Conservation (phyloP, 805 yeast species). For the Candida andamanensis region DNA sequence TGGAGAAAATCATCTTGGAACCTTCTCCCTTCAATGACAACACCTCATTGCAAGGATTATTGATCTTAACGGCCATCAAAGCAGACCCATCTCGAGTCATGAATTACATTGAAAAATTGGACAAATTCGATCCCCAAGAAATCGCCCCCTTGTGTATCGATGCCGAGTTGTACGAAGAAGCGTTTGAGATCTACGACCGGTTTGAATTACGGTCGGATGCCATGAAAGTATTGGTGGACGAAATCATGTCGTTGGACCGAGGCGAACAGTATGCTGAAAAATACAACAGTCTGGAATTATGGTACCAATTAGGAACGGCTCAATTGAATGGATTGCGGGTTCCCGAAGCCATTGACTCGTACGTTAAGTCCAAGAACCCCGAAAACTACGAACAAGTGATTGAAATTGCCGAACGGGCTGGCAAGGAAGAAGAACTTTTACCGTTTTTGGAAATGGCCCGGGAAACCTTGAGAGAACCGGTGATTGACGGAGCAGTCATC, state of each 20-base stretch:
- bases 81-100: conserved; percentile 86
- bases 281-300: conserved; percentile 75
- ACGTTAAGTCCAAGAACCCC: conserved; percentile 88
- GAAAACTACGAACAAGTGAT: conserved; percentile 85
- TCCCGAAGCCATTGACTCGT: conserved; percentile 87
- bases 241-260: conserved; percentile 89
- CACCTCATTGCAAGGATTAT: conserved; percentile 88
- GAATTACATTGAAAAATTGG: conserved; percentile 81
- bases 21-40: conserved; percentile 97
- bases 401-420: conserved; percentile 91
- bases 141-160: conserved; percentile 90
- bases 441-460: conserved; percentile 89
- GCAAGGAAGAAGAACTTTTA: conserved; percentile 89
- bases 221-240: conserved; percentile 85
- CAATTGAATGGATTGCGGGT: conserved; percentile 91
- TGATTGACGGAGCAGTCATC: conserved; percentile 87
- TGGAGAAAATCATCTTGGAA: conserved; percentile 93
- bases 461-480: conserved; percentile 82
- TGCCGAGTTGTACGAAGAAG: conserved; percentile 87
- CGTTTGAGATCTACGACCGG: conserved; percentile 86
- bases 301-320: conserved; percentile 95
- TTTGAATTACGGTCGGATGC: conserved; percentile 75
- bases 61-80: conserved; percentile 90
- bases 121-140: conserved; percentile 87
- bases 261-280: conserved; percentile 92